Evolutionary conservation across 192 early-diverging fungal genomes (phyloP).

Genomic region (Coemansia sp.): DNA sequence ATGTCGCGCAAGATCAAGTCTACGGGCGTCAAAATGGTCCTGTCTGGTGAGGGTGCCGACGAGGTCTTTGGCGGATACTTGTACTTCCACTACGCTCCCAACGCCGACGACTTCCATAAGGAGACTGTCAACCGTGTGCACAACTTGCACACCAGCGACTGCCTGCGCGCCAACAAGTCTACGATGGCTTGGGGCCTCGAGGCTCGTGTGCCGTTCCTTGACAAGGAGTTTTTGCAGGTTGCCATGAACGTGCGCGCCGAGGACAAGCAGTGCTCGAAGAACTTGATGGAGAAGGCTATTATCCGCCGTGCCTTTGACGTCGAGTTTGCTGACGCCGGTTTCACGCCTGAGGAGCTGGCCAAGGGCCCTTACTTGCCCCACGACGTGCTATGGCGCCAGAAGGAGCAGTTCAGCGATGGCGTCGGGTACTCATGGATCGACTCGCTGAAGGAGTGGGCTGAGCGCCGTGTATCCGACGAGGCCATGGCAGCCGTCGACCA

Average conservation of each 20-base stretch:
- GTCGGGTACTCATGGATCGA: conserved; percentile 99
- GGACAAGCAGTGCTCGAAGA: conserved; percentile 78
- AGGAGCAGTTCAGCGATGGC: conserved; percentile 99
- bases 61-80: conserved; percentile 98
- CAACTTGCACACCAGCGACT: conserved; percentile 96
- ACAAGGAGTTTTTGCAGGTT: conserved; percentile 89
- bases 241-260: conserved; percentile 86
- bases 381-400: conserved; percentile 95
- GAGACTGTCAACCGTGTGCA: conserved; percentile 92
- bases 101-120: conserved; percentile 77
- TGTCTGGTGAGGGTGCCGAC: conserved; percentile 95
- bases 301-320: conserved; percentile 96
- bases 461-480: conserved; percentile 73
- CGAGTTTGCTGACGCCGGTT: conserved; percentile 65
- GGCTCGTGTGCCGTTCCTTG: conserved; percentile 97
- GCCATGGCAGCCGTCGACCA: conserved; percentile 66
- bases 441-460: conserved; percentile 77
- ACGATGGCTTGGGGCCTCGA: conserved; percentile 99
- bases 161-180: conserved; percentile 97
- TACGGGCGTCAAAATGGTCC: conserved; percentile 99
- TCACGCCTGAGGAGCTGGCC: conserved; percentile 47
- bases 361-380: conserved; percentile 81
- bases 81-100: conserved; percentile 95
- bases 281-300: conserved; percentile 92
- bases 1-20: conserved; percentile 97